Conservation (phyloP, 192 early-diverging fungal genomes). For the Coemansia sp. region DNA sequence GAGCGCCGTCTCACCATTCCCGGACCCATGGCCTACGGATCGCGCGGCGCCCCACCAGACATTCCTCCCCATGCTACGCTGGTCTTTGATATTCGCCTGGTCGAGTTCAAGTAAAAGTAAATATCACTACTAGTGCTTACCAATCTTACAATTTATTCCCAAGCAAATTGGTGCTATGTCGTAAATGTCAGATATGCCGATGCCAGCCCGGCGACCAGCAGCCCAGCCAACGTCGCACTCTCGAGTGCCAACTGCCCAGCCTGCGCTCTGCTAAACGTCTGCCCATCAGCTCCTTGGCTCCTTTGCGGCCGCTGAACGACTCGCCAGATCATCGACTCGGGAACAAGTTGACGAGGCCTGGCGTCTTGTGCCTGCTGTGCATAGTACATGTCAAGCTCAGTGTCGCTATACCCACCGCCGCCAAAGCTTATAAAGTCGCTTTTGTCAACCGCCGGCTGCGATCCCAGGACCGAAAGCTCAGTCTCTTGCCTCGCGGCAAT, state of each 20-base stretch:
- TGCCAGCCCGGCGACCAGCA: slow-evolving; percentile 8
- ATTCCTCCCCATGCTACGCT: slow-evolving; percentile 88
- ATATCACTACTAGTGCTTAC: too few relatives aligned
- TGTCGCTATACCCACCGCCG: slow-evolving; percentile 24
- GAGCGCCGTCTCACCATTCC: slow-evolving; percentile 90
- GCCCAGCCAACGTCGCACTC: slow-evolving; percentile 13
- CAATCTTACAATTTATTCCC: too few relatives aligned
- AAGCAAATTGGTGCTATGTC: too few relatives aligned
- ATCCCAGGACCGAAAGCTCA: neutral
- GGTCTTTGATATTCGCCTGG: slow-evolving; percentile 86
- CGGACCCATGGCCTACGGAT: slow-evolving; percentile 64
- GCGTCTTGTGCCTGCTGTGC: slow-evolving; percentile 10
- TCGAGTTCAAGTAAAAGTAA: slow-evolving; percentile 59
- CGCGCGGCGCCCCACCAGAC: slow-evolving; percentile 89
- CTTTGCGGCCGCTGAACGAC: neutral
- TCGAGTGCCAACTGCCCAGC: slow-evolving; percentile 22
- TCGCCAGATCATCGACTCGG: slow-evolving; percentile 22
- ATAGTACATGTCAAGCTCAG: slow-evolving; percentile 49
- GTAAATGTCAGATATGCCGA: slow-evolving; percentile 8
- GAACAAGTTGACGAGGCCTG: slow-evolving; percentile 5
- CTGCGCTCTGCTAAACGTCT: slow-evolving; percentile 14
- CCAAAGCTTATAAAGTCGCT: neutral
- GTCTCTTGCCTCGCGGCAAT: slow-evolving; percentile 22
- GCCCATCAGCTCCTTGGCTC: neutral
- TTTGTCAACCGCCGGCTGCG: neutral